Evolutionary conservation across 495 filamentous ascomycete genomes (phyloP).

Genomic region (Talaromyces thailandensis): DNA sequence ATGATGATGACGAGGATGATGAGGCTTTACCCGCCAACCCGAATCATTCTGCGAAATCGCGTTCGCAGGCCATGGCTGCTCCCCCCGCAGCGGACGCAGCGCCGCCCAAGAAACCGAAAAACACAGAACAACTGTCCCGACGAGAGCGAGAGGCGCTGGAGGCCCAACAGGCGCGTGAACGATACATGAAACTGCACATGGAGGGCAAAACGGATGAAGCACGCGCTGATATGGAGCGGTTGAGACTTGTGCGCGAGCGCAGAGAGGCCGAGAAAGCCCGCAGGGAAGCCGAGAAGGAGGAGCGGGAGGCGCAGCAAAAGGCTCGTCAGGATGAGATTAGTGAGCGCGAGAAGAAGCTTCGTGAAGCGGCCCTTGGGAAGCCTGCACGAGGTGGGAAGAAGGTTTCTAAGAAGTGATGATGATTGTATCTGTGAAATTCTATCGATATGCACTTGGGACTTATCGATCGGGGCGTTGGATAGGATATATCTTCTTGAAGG

Average conservation of each 20-base stretch:
- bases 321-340: conserved; percentile 23
- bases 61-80: conserved; percentile 46
- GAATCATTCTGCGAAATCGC: conserved; percentile 70
- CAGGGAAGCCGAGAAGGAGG: conserved; percentile 76
- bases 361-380: conserved; percentile 22
- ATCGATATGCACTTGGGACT: not conserved
- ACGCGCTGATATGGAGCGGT: conserved; percentile 77
- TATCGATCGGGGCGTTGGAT: not conserved
- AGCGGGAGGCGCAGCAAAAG: conserved; percentile 53
- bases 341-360: conserved; percentile 28
- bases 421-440: not conserved
- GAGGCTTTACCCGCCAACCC: conserved; percentile 75
- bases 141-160: conserved; percentile 84
- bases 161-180: conserved; percentile 79
- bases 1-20: conserved; percentile 43
- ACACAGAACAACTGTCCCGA: conserved; percentile 54
- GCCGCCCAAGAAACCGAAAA: conserved; percentile 11
- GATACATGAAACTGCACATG: conserved; percentile 88
- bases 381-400: conserved; percentile 29
- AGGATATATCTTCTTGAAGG: not conserved
- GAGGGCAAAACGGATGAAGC: conserved; percentile 97
- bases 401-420: conserved; percentile 17
- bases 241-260: conserved; percentile 73
- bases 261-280: conserved; percentile 73
- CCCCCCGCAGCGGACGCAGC: conserved; percentile 24